Evolutionary conservation across 805 yeast species (phyloP), one percentile per base, ranked within the genome.

Genomic region (Lachancea fermentati): DNA sequence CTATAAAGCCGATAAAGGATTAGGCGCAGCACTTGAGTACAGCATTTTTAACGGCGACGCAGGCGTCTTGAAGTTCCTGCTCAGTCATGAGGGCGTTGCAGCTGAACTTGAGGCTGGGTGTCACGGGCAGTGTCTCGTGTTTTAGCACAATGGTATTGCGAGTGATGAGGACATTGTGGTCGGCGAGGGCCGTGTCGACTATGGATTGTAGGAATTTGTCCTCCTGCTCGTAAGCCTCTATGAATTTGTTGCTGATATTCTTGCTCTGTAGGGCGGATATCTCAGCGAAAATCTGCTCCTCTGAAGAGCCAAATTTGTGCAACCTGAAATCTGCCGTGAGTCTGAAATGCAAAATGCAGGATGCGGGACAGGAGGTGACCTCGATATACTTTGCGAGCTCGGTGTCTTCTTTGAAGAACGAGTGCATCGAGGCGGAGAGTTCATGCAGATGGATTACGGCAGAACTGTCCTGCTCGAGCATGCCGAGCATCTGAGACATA

Each of bases 111-210:
- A 84, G 62, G 43, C 78, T 76, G 33, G 86, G 86, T 36, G 75
- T 71, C 32, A 79, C 62, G 7, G 93, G 87, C 45, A 84, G 68
- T 37, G 78, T 65, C 57, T 88, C 97, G 55, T 81, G 94, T 49
- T 76, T 79, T 40, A 81, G 67, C 9, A 87, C 72, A 43, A 70
- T 69, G 42, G 77, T 78, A 19, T 79, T 68, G 53, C 95, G 77
- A 30, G 79, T 71, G 34, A 89, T 70, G 45, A 87, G 70, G 13
- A 85, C 68, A 34, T 68, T 71, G 12, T 76, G 74, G 13, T 71
- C 60, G 8, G 57, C 54, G 40, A 84, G 68, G 7, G 78, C 67
- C 16, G 61, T 60, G 51, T 83, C 81, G 22, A 85, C 77, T 17
- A 89, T 73, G 38, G 65, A 65, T 61, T 85, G 94, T 41, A 91